A percentile compares a stretch with the other conserved stretches of the same genome.
Evolutionary conservation across 768 basidiomycete species (phyloP).

Genomic region (Suillus variegatus): DNA sequence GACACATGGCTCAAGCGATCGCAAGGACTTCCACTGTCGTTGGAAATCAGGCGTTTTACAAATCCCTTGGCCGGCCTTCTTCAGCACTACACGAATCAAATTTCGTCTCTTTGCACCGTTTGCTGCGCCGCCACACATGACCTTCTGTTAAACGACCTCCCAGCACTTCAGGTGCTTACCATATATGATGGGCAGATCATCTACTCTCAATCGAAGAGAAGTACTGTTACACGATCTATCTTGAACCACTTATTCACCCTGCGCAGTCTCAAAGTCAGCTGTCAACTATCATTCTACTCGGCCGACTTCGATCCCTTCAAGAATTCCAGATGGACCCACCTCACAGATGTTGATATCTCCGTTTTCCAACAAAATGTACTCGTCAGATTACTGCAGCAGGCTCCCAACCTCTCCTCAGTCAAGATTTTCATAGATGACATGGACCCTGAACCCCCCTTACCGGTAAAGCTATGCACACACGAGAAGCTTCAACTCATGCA

Average conservation of each 20-base stretch:
- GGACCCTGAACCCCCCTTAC: not conserved
- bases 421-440: slow-evolving; percentile 6
- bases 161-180: slow-evolving; percentile 22
- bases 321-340: slow-evolving; percentile 19
- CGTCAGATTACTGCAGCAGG: slow-evolving; percentile 1
- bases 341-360: slow-evolving; percentile 15
- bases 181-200: slow-evolving; percentile 11
- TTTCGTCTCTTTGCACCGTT: slow-evolving; percentile 7
- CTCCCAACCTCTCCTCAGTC: not conserved
- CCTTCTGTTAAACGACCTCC: slow-evolving; percentile 17
- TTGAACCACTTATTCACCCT: slow-evolving; percentile 12
- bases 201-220: not conserved
- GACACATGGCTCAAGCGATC: slow-evolving; percentile 14
- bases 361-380: not conserved
- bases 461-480: slow-evolving; percentile 11
- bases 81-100: slow-evolving; percentile 19
- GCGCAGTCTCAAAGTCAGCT: slow-evolving; percentile 15
- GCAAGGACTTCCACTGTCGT: slow-evolving; percentile 18
- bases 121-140: slow-evolving; percentile 6
- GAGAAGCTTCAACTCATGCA: slow-evolving; percentile 13
- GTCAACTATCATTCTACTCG: no score
- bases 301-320: slow-evolving; percentile 13
- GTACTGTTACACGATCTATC: slow-evolving; percentile 6
- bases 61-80: slow-evolving; percentile 2
- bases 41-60: slow-evolving; percentile 13